A percentile compares a stretch with the other conserved stretches of the same genome.
These are phyloP conservation scores for Cryphonectria radicalis DNA, from an alignment of 2,329 filamentous ascomycete species.

Conservation along the genomic window DNA sequence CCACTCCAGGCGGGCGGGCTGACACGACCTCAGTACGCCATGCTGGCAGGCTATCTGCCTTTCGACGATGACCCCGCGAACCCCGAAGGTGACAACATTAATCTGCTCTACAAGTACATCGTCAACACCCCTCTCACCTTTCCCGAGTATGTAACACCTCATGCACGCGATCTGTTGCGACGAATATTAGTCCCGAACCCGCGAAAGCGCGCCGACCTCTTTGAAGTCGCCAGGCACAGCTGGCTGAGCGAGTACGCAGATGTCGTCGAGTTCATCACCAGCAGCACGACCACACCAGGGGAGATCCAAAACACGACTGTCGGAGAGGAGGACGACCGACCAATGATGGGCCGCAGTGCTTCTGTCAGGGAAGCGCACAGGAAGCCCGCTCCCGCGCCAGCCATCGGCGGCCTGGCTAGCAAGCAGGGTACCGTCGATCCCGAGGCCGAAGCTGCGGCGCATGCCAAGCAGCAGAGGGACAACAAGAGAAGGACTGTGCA, in stretches of 20 bases:
- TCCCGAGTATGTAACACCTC: conserved; percentile 97
- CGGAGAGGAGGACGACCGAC: conserved; percentile 62
- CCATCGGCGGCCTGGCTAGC: conserved; percentile 67
- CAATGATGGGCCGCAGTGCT: conserved; percentile 77
- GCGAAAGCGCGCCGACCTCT: conserved; percentile 90
- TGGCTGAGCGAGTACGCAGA: conserved; percentile 98
- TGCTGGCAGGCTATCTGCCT: conserved; percentile 95
- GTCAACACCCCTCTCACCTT: conserved; percentile 96
- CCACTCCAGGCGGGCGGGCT: conserved; percentile 14
- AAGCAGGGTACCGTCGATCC: conserved; percentile 77
- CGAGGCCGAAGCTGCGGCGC: conserved; percentile 56
- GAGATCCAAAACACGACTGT: conserved; percentile 84
- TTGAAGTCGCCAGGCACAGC: conserved; percentile 96
- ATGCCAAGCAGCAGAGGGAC: conserved; percentile 74
- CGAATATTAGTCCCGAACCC: conserved; percentile 95
- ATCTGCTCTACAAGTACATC: conserved; percentile 98
- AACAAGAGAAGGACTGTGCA: conserved; percentile 94
- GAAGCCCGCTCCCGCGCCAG: conserved; percentile 53
- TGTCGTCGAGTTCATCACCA: conserved; percentile 95
- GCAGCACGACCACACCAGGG: conserved; percentile 83
- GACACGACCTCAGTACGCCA: conserved; percentile 77
- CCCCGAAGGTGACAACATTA: conserved; percentile 98
- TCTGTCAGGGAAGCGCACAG: conserved; percentile 90
- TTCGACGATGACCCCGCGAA: conserved; percentile 99
- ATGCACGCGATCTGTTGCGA: conserved; percentile 88